phyloP scores from a whole-genome alignment of 1,139 yeast species.

The Insectozyma bohioensis region DNA sequence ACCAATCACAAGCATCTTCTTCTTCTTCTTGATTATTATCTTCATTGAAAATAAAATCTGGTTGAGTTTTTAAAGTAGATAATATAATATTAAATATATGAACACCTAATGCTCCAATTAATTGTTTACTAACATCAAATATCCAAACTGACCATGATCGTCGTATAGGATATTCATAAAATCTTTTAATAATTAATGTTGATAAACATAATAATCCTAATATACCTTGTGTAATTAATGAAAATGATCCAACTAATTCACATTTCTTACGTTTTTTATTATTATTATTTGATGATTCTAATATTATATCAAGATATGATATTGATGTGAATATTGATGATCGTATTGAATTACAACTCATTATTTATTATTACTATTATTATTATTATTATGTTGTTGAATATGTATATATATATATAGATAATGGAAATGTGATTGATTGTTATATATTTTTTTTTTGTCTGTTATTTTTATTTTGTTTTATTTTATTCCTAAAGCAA shows the following conservation, averaged over 20 bases:
- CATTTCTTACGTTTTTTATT: no score
- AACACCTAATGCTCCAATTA: constrained; percentile 81
- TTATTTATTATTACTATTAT: no score
- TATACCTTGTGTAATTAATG: constrained; percentile 59
- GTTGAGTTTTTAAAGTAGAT: constrained; percentile 53
- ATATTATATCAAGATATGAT: background rate
- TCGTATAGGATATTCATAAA: constrained; percentile 72
- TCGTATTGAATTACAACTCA: no score
- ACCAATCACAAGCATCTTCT: constrained; percentile 83
- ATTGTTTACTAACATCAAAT: constrained; percentile 87
- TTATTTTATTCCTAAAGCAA: no score
- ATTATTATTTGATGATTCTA: background rate
- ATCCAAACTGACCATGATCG: constrained; percentile 89
- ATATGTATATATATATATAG: no score
- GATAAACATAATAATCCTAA: constrained; percentile 77
- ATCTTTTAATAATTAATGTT: constrained; percentile 73
- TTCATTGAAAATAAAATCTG: constrained; percentile 10
- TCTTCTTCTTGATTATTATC: constrained; percentile 16
- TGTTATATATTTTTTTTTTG: constrained; percentile 1
- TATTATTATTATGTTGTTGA: background rate
- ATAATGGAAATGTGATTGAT: background rate
- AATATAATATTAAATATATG: constrained; percentile 77
- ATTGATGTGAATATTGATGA: no score
- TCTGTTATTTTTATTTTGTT: no score
- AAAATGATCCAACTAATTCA: constrained; percentile 70